Evolutionary conservation across 176 grass and related monocot species (phyloP).

Genomic region (Bothriochloa decipiens): DNA sequence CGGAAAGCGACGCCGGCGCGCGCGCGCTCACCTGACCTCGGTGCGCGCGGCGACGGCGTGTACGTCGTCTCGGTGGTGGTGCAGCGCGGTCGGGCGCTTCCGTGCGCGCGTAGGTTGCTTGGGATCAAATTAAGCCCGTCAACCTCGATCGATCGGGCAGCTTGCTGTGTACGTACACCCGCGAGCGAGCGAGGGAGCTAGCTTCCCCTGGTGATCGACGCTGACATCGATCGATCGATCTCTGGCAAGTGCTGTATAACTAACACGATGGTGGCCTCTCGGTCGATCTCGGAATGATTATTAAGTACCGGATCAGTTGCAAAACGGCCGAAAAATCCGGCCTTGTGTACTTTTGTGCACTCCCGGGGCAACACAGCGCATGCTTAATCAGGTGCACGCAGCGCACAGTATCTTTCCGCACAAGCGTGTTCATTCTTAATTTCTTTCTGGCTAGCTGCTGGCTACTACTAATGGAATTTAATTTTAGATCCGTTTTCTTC

Average conservation of each 20-base stretch:
- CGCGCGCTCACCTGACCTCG: not conserved
- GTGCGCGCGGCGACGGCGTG: not conserved
- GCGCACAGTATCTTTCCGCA: not conserved
- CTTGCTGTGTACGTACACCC: not conserved
- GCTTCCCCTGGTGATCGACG: not conserved
- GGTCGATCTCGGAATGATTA: slow-evolving; percentile 14
- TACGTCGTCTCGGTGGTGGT: not conserved
- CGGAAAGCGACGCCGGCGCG: slow-evolving; percentile 31
- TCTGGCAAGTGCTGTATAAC: slow-evolving; percentile 46
- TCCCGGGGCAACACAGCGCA: not conserved
- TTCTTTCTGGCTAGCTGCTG: not conserved
- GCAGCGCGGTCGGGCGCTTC: not conserved
- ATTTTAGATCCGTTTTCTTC: not conserved
- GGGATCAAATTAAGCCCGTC: slow-evolving; percentile 26
- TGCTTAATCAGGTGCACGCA: slow-evolving; percentile 1
- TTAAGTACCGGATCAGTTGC: not conserved
- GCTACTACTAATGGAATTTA: too few species aligned
- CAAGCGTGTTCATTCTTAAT: not conserved
- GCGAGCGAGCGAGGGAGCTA: not conserved
- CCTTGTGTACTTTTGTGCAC: not conserved
- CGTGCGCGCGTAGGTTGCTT: slow-evolving; percentile 46
- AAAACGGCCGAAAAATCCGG: slow-evolving; percentile 14
- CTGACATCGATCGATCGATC: too few species aligned
- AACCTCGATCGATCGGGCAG: not conserved
- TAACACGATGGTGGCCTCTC: slow-evolving; percentile 34